These are phyloP conservation scores for Malus orientalis DNA, from an alignment of 306 rosid genomes.

Conservation along the genomic window DNA sequence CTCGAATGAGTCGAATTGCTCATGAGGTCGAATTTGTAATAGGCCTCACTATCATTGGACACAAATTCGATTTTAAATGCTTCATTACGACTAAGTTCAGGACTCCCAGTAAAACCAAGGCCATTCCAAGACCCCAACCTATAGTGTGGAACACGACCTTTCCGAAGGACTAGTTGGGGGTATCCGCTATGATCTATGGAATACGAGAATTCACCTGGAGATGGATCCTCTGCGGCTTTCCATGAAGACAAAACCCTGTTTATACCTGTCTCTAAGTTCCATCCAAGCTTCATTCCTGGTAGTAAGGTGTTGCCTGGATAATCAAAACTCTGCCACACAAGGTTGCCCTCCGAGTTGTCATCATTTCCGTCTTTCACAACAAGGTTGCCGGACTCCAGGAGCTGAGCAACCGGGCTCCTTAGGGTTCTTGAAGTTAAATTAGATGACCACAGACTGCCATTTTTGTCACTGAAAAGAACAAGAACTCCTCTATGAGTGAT, in stretches of 20 bases:
- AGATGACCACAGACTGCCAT: slow-evolving; percentile 28
- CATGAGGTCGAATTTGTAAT: slow-evolving; percentile 24
- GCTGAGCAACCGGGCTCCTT: slow-evolving; percentile 27
- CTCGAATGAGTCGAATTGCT: slow-evolving; percentile 24
- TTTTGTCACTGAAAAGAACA: slow-evolving; percentile 15
- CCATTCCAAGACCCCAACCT: background rate
- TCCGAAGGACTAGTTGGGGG: slow-evolving; percentile 27
- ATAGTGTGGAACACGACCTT: slow-evolving; percentile 25
- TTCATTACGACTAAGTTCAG: slow-evolving; percentile 37
- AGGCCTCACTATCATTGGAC: slow-evolving; percentile 24
- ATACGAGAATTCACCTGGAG: slow-evolving; percentile 31
- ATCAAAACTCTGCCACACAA: slow-evolving; percentile 56
- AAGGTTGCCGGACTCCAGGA: slow-evolving; percentile 45
- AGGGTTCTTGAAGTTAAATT: slow-evolving; percentile 5
- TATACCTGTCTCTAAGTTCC: slow-evolving; percentile 24
- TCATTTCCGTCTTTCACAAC: slow-evolving; percentile 19
- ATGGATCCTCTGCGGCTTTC: slow-evolving; percentile 41
- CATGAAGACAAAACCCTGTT: slow-evolving; percentile 23
- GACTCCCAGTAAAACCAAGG: slow-evolving; percentile 2
- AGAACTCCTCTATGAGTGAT: slow-evolving; percentile 14
- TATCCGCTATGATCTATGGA: background rate
- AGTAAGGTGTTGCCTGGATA: slow-evolving; percentile 43
- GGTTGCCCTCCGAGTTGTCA: background rate
- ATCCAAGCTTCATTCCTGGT: slow-evolving; percentile 25
- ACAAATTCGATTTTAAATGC: slow-evolving; percentile 17